Conservation (phyloP, 768 basidiomycete genomes). For the Agrocybe pediades region DNA sequence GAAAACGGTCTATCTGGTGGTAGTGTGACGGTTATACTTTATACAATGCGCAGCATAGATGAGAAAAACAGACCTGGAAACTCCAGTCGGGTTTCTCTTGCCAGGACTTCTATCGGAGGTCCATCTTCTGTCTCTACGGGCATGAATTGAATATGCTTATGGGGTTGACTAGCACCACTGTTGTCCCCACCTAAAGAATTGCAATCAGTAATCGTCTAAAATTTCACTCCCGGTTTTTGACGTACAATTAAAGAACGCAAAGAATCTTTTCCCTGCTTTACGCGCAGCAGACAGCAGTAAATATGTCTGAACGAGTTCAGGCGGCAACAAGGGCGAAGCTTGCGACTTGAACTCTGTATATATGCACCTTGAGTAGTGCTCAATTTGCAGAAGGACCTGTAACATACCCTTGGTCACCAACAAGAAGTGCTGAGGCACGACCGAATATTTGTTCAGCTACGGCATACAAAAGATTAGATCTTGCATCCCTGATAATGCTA, state of each 20-base stretch:
- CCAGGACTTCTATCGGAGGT: slow-evolving; percentile 78
- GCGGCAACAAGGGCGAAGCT: slow-evolving; percentile 74
- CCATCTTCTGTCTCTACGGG: slow-evolving; percentile 59
- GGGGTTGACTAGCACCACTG: slow-evolving; percentile 88
- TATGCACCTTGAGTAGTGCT: background rate
- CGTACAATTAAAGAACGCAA: slow-evolving; percentile 93
- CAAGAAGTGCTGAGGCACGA: slow-evolving; percentile 86
- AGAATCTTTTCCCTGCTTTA: slow-evolving; percentile 55
- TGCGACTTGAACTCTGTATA: slow-evolving; percentile 72
- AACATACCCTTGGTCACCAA: slow-evolving; percentile 78
- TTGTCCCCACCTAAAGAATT: slow-evolving; percentile 60
- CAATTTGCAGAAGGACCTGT: background rate
- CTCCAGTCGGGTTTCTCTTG: slow-evolving; percentile 58
- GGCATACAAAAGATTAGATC: background rate
- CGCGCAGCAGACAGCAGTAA: slow-evolving; percentile 70
- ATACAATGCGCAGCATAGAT: too few relatives aligned
- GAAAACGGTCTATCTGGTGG: slow-evolving; percentile 72
- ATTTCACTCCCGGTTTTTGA: background rate
- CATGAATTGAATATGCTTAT: slow-evolving; percentile 91
- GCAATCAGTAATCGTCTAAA: background rate
- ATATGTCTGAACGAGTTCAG: slow-evolving; percentile 79
- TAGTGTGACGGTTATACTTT: background rate
- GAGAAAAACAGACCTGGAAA: slow-evolving; percentile 43
- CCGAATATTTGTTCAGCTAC: slow-evolving; percentile 86
- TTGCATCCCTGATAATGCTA: background rate